These are phyloP conservation scores for Exophiala aquamarina DNA, from an alignment of 2,329 filamentous ascomycete genomes.

Conservation along the genomic window DNA sequence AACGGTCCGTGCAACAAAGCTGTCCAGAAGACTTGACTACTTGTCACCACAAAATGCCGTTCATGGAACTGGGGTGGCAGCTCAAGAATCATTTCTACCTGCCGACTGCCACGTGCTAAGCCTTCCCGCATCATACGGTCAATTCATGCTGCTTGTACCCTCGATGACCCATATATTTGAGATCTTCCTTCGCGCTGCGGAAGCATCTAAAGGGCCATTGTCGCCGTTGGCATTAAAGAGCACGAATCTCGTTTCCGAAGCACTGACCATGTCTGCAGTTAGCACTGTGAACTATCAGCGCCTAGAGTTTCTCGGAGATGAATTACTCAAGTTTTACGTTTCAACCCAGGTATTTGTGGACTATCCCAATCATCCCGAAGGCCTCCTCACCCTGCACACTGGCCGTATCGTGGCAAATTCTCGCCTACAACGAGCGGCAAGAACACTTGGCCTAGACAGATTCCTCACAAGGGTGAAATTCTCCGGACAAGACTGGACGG, in stretches of 20 bases:
- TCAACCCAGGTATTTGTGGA: slow-evolving; percentile 63
- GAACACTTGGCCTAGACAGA: slow-evolving; percentile 64
- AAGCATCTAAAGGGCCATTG: slow-evolving; percentile 17
- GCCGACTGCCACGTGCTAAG: slow-evolving; percentile 22
- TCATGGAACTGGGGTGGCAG: background rate
- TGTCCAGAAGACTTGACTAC: slow-evolving; percentile 37
- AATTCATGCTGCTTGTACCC: slow-evolving; percentile 21
- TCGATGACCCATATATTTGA: slow-evolving; percentile 27
- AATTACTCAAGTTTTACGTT: slow-evolving; percentile 72
- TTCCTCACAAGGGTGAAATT: slow-evolving; percentile 72
- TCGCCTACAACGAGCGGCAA: slow-evolving; percentile 65
- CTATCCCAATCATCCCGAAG: slow-evolving; percentile 71
- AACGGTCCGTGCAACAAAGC: slow-evolving; percentile 23
- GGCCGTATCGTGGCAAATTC: slow-evolving; percentile 72
- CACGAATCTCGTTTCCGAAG: slow-evolving; percentile 14
- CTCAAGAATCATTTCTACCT: slow-evolving; percentile 4
- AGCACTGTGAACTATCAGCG: slow-evolving; percentile 67
- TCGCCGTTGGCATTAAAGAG: slow-evolving; percentile 9
- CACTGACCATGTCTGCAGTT: slow-evolving; percentile 14
- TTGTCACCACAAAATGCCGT: slow-evolving; percentile 27
- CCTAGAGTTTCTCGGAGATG: slow-evolving; percentile 85
- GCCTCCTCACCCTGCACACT: slow-evolving; percentile 68
- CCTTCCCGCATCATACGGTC: slow-evolving; percentile 18
- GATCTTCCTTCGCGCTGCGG: slow-evolving; percentile 15
- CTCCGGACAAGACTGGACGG: slow-evolving; percentile 70